Percentiles rank a stretch among this genome's conserved stretches.
phyloP scores from a whole-genome alignment of 1,139 yeast species.

The Wickerhamomyces sp. region DNA sequence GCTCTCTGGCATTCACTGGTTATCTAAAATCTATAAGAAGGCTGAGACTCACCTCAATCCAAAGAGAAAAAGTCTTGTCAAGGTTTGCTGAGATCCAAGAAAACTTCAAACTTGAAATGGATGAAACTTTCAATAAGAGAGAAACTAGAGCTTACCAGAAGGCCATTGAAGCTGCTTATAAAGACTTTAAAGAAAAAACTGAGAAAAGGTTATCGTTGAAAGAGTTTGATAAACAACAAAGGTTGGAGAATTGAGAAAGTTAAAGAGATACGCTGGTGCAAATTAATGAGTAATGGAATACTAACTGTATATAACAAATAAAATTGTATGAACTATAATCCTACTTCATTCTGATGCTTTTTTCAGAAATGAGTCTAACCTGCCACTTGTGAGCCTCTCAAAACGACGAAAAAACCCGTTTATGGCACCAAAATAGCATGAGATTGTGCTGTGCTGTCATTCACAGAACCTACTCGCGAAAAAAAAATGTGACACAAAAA shows the following conservation, averaged over 20 bases:
- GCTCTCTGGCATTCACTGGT: slow-evolving; percentile 16
- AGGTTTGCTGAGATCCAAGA: slow-evolving; percentile 9
- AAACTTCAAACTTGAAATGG: slow-evolving; percentile 7
- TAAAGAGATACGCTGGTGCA: too few species aligned
- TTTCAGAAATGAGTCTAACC: too few species aligned
- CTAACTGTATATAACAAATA: too few species aligned
- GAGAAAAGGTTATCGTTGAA: slow-evolving; percentile 7
- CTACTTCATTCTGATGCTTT: too few species aligned
- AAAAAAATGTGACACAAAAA: slow-evolving; percentile 6
- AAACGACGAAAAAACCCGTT: too few species aligned
- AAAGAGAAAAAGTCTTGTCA: slow-evolving; percentile 11
- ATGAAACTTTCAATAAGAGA: neutral
- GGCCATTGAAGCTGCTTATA: slow-evolving; percentile 10
- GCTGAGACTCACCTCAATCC: slow-evolving; percentile 13
- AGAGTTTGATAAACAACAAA: slow-evolving; percentile 5
- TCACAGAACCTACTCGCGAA: too few species aligned
- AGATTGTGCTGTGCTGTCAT: too few species aligned
- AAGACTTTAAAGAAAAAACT: slow-evolving; percentile 9
- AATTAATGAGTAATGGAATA: too few species aligned
- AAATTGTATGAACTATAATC: too few species aligned
- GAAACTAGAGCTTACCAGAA: slow-evolving; percentile 7
- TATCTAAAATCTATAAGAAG: slow-evolving; percentile 19
- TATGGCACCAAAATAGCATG: too few species aligned
- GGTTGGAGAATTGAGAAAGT: neutral
- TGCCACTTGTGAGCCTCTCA: too few species aligned